phyloP scores from a whole-genome alignment of 2,329 filamentous ascomycete genomes.

The Purpureocillium takamizusanense region DNA sequence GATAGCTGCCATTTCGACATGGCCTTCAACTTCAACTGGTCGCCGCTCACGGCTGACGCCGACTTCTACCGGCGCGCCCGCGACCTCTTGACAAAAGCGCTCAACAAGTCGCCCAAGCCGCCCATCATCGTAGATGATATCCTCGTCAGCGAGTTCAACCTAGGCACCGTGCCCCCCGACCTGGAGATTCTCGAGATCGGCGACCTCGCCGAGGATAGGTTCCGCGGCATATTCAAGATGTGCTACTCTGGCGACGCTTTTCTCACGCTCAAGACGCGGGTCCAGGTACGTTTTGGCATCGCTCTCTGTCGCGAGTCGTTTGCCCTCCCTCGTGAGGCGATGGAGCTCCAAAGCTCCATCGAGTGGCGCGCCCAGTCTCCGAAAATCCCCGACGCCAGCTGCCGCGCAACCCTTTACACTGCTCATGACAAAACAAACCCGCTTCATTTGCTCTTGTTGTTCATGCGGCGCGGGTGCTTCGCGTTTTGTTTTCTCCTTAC shows the following conservation, averaged over 20 bases:
- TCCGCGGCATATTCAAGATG: slow-evolving; percentile 99
- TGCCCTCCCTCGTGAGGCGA: slow-evolving; percentile 2
- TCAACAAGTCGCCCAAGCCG: slow-evolving; percentile 97
- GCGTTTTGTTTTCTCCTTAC: neutral
- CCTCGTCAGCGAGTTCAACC: slow-evolving; percentile 92
- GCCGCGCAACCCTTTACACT: too few species aligned
- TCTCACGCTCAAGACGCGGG: slow-evolving; percentile 86
- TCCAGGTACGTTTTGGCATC: slow-evolving; percentile 57
- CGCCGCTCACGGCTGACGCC: slow-evolving; percentile 91
- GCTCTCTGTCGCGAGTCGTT: too few species aligned
- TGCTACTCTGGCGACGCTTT: slow-evolving; percentile 94
- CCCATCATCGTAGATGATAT: slow-evolving; percentile 99
- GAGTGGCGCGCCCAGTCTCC: slow-evolving; percentile 6
- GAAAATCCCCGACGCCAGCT: slow-evolving; percentile 9
- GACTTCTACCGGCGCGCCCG: slow-evolving; percentile 82
- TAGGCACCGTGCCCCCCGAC: slow-evolving; percentile 88
- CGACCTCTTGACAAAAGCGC: slow-evolving; percentile 85
- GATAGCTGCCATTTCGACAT: slow-evolving; percentile 51
- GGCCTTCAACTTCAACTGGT: slow-evolving; percentile 99
- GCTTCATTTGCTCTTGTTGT: neutral
- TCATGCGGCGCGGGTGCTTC: slow-evolving; percentile 1
- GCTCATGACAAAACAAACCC: neutral
- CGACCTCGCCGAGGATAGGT: slow-evolving; percentile 91
- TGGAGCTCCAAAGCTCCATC: slow-evolving; percentile 3
- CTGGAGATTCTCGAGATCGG: slow-evolving; percentile 97